phyloP scores from a whole-genome alignment of 1,284 basidiomycete species.

The Papiliotrema fonsecae region DNA sequence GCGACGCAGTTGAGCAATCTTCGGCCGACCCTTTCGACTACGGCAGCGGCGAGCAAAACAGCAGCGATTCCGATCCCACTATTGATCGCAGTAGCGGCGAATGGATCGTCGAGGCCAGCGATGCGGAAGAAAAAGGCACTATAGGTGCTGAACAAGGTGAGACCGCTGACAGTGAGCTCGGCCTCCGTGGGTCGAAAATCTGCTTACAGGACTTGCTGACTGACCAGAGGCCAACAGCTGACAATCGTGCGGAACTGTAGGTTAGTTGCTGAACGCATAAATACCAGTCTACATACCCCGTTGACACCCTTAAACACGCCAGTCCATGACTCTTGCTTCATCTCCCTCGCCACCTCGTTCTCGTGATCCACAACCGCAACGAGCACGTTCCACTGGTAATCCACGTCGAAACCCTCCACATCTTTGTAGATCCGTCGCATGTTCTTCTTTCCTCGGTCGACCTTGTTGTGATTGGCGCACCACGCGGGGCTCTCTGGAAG shows the following conservation, averaged over 20 bases:
- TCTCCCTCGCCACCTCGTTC: slow-evolving; percentile 1
- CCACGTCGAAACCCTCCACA: slow-evolving; percentile 17
- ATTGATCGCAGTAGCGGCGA: slow-evolving; percentile 19
- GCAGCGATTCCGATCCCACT: slow-evolving; percentile 17
- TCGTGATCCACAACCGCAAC: slow-evolving; percentile 11
- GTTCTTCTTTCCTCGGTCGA: slow-evolving; percentile 16
- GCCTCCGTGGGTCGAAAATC: no score
- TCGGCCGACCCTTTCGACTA: slow-evolving; percentile 17
- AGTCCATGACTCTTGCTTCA: slow-evolving; percentile 8
- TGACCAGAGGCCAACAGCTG: slow-evolving; percentile 12
- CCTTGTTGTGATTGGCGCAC: slow-evolving; percentile 15
- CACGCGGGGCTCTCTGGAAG: slow-evolving; percentile 29
- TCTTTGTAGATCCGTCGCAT: slow-evolving; percentile 15
- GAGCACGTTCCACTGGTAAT: slow-evolving; percentile 16
- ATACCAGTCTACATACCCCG: slow-evolving; percentile 14
- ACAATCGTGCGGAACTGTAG: no score
- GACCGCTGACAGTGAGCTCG: no score
- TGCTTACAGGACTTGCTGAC: slow-evolving; percentile 22
- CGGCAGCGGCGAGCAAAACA: slow-evolving; percentile 11
- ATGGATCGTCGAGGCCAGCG: slow-evolving; percentile 20
- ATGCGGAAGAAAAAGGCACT: slow-evolving; percentile 19
- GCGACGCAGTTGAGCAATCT: slow-evolving; percentile 13
- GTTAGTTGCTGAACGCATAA: slow-evolving; percentile 3
- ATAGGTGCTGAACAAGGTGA: slow-evolving; percentile 20
- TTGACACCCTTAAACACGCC: slow-evolving; percentile 7